Evolutionary conservation across 2,329 filamentous ascomycete genomes (phyloP), one percentile per base, ranked within the genome.

Genomic region (Epicoccum nigrum): DNA sequence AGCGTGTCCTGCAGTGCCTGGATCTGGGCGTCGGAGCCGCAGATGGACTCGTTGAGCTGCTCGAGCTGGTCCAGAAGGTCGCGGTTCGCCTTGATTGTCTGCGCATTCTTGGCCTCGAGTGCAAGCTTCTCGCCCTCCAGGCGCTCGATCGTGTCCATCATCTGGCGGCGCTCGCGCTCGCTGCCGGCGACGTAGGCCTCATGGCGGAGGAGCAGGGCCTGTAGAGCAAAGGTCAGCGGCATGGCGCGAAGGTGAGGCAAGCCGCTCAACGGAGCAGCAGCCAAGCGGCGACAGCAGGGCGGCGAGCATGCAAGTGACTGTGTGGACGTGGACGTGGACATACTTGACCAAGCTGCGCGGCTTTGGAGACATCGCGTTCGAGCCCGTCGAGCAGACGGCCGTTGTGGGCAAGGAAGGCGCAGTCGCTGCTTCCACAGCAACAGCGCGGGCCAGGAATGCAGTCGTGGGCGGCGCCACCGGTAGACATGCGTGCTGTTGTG

Each of bases 161-260:
- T 85, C 55, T 87, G 84, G 55, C 81, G 78, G 54, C 92, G 89
- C 71, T 97, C 92, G 63, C 86, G 85, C 78, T 96, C 92, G 53
- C 92, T 91, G 73, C 96, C 91, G 62, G 87, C 87, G 82, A 97
- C 93, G 75, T 96, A 97, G 53, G 89, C 86, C 79, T 97, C 92
- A 83, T 99, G 92, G 65, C 93, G 88, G 59, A 88, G 86, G 33
- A 99, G 85, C 49, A 99, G 82, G 54, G 92, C 92, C 94, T 97
- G 86, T 83, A 78, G 75, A 85, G 63, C 54, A 58, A 65, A 89
- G 45, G 86, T 95, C 76, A 95, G 88, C 77, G 81, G 82, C 60
- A 80, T 78, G 53, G 68, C 65, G 45, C 59, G 59, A 20, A 61
- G 56, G 30, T 50, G 38, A 54, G 50, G 54, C 49, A 49, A 44